Base-by-base conservation (phyloP, 257 asterid genomes). In the Capsicum chinense region DNA sequence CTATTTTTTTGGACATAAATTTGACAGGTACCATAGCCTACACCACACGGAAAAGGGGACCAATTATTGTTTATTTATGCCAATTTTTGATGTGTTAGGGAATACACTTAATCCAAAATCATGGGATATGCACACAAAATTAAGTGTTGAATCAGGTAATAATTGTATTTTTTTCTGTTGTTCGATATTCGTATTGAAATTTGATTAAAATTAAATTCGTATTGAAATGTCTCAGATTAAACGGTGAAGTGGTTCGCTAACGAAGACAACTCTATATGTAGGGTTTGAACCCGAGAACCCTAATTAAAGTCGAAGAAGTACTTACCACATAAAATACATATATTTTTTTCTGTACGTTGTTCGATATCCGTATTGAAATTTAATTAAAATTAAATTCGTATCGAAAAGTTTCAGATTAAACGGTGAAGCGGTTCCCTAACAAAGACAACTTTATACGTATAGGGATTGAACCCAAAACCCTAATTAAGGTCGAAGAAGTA, bases 41-140 rank as follows among this genome's bases (percentile, higher is more conserved):
- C 98, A 93, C 87, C 95, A 90, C 74, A 85, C 85, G 8, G 95
- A 95, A 66, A 91, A 81, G 92, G 88, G 52, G 84, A 87, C 98
- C 81, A 95, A 95, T 70, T 93, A 87, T 84, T 93, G 98, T 90
- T 97, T 95, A 39, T 95, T 95, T 92, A 95, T 95, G 98, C 98
- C 98, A 19, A 84, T 93, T 58, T 93, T 88, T 68, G 98, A 95
- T 89, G 94, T 90, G 14, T 59, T 95, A 48, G 97, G 98, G 21
- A 90, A 90, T 80, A 92, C 98, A 58, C 83, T 93, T 79, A 92
- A 94, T 90, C 85, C 58, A 67, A 90, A 89, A 82, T 94, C 99
- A 86, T 94, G 98, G 97, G 95, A 93, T 3, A 19, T 83, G 85
- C 99, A 95, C 88, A 90, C 79, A 83, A 79, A 85, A 82, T 88